Percentiles rank a stretch among this genome's conserved stretches.
phyloP scores from a whole-genome alignment of 331 rosid genomes.

The Prunus yedoensis region DNA sequence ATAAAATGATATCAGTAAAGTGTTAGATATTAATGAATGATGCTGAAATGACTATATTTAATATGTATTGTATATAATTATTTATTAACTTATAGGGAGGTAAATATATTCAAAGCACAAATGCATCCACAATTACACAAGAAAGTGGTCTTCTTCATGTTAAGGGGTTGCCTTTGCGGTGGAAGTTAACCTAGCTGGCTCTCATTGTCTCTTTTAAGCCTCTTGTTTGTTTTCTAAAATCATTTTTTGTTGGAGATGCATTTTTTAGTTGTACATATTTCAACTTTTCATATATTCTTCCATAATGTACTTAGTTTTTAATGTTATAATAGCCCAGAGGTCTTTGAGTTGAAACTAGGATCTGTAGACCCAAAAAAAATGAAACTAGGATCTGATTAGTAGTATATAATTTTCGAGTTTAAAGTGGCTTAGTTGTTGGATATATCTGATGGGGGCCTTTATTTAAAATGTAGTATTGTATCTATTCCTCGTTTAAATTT shows the following conservation, averaged over 20 bases:
- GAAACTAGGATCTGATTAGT: background rate
- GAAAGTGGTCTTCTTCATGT: too few species aligned
- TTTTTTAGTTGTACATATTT: background rate
- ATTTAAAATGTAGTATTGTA: background rate
- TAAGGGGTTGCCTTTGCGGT: too few species aligned
- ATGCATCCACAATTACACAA: too few species aligned
- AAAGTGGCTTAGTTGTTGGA: background rate
- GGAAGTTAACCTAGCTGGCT: too few species aligned
- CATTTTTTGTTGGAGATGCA: background rate
- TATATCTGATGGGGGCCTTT: background rate
- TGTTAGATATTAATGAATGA: too few species aligned
- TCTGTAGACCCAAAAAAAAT: background rate
- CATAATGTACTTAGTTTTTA: background rate
- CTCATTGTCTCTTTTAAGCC: too few species aligned
- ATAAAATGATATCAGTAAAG: too few species aligned
- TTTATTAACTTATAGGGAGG: too few species aligned
- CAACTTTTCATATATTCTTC: background rate
- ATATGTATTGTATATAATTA: too few species aligned
- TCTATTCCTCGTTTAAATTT: background rate
- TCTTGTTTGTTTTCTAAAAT: background rate
- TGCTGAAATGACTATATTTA: too few species aligned
- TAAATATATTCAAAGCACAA: too few species aligned
- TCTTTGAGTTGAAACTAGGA: background rate
- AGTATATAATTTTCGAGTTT: background rate
- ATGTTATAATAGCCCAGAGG: background rate